Evolutionary conservation across 2,329 filamentous ascomycete species (phyloP), one percentile per base, ranked within the genome.

Genomic region (Calonectria multiphialidica): DNA sequence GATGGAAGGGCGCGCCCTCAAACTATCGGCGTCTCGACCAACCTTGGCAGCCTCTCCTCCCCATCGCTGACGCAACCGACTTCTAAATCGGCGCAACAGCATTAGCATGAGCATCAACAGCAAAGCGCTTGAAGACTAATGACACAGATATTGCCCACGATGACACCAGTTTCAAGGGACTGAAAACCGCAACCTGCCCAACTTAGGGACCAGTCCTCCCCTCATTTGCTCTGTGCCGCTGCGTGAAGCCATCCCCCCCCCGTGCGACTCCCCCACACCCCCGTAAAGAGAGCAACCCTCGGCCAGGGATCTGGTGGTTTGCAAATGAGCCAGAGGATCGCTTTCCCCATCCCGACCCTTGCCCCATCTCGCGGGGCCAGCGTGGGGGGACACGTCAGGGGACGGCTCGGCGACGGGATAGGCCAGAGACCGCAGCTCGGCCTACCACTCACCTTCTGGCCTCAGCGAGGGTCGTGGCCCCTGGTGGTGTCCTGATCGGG

Each of bases 381-480:
- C 68, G 68, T 71, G 68, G 68, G 68, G 68, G 68, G 40, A 57
- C 40, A 42, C 62, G 59, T 70, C 62, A 70, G 55, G 59, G 67
- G 45, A 23, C 25, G 61, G 18, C 30, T 23, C 28, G 18, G 30
- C 35, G 18, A 23, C 16, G 12, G 44, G 40, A 66, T 50, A 47
- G 45, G 30, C 16, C 30, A 9, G 44, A 21, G 49, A 30, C 49
- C 15, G 33, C 23, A 21, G 25, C 37, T 12, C 44, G 55, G 33
- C 49, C 44, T 65, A 40, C 50, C 28, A 59, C 50, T 44, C 42
- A 33, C 64, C 47, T 44, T 62, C 44, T 62, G 66, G 66, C 44
- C 67, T 70, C 67, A 70, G 55, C 49, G 49, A 57, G 49, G 28
- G 49, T 55, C 49, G 30, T 55, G 28, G 49, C 49, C 49, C 49